Conservation (phyloP, 805 yeast species). For the Pichia nanzhaoensis region DNA sequence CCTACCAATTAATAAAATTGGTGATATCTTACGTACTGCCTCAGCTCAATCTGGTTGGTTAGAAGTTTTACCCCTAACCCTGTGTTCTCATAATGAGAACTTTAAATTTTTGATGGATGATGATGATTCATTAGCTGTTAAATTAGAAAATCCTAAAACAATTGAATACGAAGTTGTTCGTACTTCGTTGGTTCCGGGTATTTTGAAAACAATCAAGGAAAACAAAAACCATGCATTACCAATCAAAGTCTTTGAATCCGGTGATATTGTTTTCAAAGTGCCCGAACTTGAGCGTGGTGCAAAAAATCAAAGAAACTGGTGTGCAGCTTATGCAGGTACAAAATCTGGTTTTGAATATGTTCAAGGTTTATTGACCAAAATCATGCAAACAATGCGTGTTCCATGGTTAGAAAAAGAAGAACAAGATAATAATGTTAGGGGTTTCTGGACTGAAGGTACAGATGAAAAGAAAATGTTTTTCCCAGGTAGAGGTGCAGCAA, state of each 20-base stretch:
- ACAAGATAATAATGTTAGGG: conserved; percentile 51
- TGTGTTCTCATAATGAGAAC: conserved; percentile 96
- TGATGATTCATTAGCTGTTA: conserved; percentile 76
- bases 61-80: conserved; percentile 91
- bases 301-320: conserved; percentile 88
- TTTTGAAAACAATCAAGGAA: conserved; percentile 90
- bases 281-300: conserved; percentile 75
- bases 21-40: conserved; percentile 86
- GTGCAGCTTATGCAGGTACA: conserved; percentile 90
- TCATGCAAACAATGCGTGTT: conserved; percentile 94
- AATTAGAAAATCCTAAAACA: conserved; percentile 94
- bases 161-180: conserved; percentile 96
- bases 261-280: conserved; percentile 89
- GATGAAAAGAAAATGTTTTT: conserved; percentile 65
- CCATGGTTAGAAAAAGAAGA: conserved; percentile 62
- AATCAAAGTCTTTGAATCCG: conserved; percentile 88
- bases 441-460: conserved; percentile 81
- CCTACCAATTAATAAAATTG: conserved; percentile 81
- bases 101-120: conserved; percentile 71
- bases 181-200: conserved; percentile 89
- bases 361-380: conserved; percentile 90
- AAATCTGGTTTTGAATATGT: conserved; percentile 90
- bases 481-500: conserved; percentile 96
- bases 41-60: conserved; percentile 93
- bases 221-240: conserved; percentile 95